A percentile compares a stretch with the other conserved stretches of the same genome.
phyloP scores from a whole-genome alignment of 2,329 filamentous ascomycete species.

The Hymenoscyphus scutula region DNA sequence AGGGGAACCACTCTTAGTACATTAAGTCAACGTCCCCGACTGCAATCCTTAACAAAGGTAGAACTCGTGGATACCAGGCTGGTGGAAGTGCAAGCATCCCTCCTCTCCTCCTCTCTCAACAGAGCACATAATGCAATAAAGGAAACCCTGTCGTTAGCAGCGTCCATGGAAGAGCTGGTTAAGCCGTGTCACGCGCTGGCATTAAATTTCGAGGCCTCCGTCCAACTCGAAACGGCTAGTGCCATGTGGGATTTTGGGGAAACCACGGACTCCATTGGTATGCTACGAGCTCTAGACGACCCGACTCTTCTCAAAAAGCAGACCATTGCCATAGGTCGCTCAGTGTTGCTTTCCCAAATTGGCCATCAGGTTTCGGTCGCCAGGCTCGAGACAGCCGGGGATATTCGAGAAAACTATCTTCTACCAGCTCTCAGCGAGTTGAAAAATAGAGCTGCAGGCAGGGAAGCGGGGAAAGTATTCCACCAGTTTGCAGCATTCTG shows the following conservation, averaged over 20 bases:
- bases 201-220: conserved; percentile 71
- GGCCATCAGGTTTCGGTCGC: conserved; percentile 88
- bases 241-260: conserved; percentile 95
- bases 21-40: conserved; percentile 65
- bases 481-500: conserved; percentile 96
- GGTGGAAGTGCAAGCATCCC: conserved; percentile 73
- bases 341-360: conserved; percentile 81
- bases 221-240: conserved; percentile 79
- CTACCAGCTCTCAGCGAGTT: conserved; percentile 81
- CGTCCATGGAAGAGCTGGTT: conserved; percentile 78
- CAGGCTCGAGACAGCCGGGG: conserved; percentile 83
- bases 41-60: conserved; percentile 61
- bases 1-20: conserved; percentile 80
- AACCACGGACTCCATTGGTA: conserved; percentile 80
- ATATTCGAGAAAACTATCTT: conserved; percentile 84
- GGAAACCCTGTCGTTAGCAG: conserved; percentile 82
- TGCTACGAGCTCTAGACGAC: conserved; percentile 73
- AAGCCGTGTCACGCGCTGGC: conserved; percentile 66
- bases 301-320: conserved; percentile 64
- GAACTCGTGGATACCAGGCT: conserved; percentile 63
- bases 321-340: conserved; percentile 67
- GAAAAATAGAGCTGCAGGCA: conserved; percentile 62
- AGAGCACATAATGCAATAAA: conserved; percentile 79
- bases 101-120: conserved; percentile 72
- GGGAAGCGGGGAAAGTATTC: conserved; percentile 82